Percentiles rank a stretch among this genome's conserved stretches.
These are phyloP conservation scores for Eucalyptus curtisii DNA, from an alignment of 345 rosid genomes.

Conservation along the genomic window DNA sequence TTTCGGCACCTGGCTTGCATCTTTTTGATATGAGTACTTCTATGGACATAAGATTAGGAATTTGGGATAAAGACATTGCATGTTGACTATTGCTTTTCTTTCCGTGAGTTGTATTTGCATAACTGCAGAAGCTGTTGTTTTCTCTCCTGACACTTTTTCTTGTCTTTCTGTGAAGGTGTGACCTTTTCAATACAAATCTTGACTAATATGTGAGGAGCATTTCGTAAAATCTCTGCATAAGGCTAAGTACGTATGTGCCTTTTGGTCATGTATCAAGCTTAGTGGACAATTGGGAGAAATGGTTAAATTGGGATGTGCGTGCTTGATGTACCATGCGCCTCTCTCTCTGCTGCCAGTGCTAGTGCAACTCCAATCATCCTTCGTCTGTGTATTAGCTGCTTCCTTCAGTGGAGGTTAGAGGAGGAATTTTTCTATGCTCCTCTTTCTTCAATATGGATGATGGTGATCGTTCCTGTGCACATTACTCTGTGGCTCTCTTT, in stretches of 20 bases:
- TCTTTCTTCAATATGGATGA: neutral
- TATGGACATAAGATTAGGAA: neutral
- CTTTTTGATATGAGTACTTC: neutral
- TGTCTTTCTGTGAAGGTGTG: conserved; percentile 35
- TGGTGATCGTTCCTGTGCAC: neutral
- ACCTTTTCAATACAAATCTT: conserved; percentile 54
- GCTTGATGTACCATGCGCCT: neutral
- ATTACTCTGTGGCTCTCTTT: neutral
- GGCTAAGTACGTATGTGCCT: neutral
- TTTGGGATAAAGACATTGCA: neutral
- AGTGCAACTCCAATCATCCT: neutral
- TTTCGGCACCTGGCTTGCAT: neutral
- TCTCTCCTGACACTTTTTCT: neutral
- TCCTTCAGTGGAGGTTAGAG: neutral
- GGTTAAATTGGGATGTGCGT: neutral
- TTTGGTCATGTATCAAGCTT: neutral
- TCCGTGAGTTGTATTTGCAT: neutral
- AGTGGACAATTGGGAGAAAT: neutral
- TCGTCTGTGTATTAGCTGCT: neutral
- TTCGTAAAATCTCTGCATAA: conserved; percentile 10
- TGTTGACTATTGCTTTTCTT: neutral
- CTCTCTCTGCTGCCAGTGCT: neutral
- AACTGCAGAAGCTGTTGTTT: neutral
- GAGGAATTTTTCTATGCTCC: neutral
- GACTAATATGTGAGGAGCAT: conserved; percentile 81